phyloP scores from a whole-genome alignment of 345 rosid genomes.

The Gossypium mustelinum region DNA sequence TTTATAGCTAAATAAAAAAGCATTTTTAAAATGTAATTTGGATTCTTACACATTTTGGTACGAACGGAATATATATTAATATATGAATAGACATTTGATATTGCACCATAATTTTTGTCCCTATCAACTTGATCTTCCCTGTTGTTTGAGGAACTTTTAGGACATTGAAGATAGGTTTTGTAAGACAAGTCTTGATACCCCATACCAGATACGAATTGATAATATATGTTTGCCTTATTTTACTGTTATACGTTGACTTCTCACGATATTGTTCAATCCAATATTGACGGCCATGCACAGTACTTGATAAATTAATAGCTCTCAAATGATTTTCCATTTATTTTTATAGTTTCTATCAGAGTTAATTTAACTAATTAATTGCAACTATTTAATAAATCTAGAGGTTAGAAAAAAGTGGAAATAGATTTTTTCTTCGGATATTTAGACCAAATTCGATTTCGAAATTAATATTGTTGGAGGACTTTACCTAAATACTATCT shows the following conservation, averaged over 20 bases:
- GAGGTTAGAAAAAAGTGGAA: no score
- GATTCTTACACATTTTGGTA: neutral
- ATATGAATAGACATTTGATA: neutral
- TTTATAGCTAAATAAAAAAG: neutral
- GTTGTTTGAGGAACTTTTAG: neutral
- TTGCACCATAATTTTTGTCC: neutral
- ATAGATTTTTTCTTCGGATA: no score
- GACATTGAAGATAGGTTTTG: neutral
- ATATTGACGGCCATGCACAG: neutral
- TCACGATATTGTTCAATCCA: neutral
- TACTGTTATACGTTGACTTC: neutral
- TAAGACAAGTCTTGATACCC: neutral
- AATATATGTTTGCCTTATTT: neutral
- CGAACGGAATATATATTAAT: neutral
- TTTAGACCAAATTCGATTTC: no score
- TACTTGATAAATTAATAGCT: neutral
- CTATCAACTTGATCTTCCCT: neutral
- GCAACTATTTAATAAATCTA: no score
- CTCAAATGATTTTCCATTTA: neutral
- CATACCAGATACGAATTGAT: neutral
- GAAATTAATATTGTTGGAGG: no score
- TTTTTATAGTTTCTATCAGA: no score
- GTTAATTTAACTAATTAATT: no score
- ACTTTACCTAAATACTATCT: no score
- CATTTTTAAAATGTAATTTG: constrained; percentile 8